Conservation (phyloP, 495 filamentous ascomycete genomes). For the Talaromyces borbonicus region DNA sequence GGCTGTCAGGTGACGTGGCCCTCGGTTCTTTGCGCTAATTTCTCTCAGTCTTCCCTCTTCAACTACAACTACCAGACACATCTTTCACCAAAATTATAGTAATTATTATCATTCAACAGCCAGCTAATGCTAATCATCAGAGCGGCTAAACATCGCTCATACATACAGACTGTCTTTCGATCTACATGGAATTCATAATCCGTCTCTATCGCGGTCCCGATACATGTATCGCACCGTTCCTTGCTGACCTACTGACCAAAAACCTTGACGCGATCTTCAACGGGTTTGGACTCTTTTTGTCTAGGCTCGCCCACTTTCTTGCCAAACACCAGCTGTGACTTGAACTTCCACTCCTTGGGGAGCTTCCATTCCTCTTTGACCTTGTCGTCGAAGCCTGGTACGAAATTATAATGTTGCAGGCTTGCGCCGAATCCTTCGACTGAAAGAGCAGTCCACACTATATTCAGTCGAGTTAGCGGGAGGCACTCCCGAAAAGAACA, state of each 20-base stretch:
- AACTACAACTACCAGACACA: too few species aligned
- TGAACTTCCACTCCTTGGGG: slow-evolving; percentile 36
- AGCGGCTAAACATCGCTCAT: too few species aligned
- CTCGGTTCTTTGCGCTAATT: background rate
- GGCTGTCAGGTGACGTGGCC: slow-evolving; percentile 1
- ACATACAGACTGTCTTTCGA: too few species aligned
- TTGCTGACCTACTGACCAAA: slow-evolving; percentile 4
- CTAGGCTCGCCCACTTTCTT: slow-evolving; percentile 21
- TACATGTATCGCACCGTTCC: too few species aligned
- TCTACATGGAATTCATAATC: too few species aligned
- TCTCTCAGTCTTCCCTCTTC: too few species aligned
- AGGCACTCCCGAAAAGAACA: background rate
- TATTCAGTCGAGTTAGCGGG: background rate
- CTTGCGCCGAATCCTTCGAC: slow-evolving; percentile 44
- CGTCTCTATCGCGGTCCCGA: too few species aligned
- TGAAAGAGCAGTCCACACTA: slow-evolving; percentile 44
- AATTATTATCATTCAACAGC: too few species aligned
- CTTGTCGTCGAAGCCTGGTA: slow-evolving; percentile 32
- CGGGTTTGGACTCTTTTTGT: slow-evolving; percentile 26
- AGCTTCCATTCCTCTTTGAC: slow-evolving; percentile 36
- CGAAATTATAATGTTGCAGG: slow-evolving; percentile 45
- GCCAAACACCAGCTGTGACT: slow-evolving; percentile 45
- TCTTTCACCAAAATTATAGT: too few species aligned
- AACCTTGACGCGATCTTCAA: slow-evolving; percentile 31
- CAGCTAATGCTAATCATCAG: too few species aligned